Percentiles rank a stretch among this genome's conserved stretches.
These are phyloP conservation scores for Perkinsela sp. DNA, from an alignment of 208 protist species.

Conservation along the genomic window DNA sequence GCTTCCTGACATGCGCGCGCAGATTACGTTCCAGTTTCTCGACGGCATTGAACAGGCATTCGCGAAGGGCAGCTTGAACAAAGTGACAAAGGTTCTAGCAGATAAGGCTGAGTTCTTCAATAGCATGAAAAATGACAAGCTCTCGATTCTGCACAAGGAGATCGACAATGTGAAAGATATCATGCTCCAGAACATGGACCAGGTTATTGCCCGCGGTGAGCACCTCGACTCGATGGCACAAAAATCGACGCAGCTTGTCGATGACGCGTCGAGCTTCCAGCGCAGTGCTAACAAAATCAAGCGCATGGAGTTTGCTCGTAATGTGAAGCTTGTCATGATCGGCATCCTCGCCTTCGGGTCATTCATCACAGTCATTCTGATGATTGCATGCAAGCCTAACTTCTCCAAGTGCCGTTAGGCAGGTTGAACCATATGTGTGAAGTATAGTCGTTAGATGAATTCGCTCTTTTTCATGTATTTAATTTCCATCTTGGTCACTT, in stretches of 20 bases:
- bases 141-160: conserved; percentile 46
- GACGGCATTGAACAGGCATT: conserved; percentile 50
- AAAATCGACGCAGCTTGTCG: conserved; percentile 36
- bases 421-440: not conserved
- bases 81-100: conserved; percentile 59
- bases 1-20: conserved; percentile 54
- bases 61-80: conserved; percentile 29
- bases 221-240: conserved; percentile 50
- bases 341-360: conserved; percentile 23
- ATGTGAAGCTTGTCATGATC: conserved; percentile 55
- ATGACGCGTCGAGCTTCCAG: conserved; percentile 52
- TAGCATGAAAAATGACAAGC: conserved; percentile 64
- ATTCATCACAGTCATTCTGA: conserved; percentile 41
- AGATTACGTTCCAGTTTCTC: conserved; percentile 56
- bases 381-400: conserved; percentile 53
- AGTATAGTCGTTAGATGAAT: too few relatives aligned
- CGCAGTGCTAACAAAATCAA: conserved; percentile 47
- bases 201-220: conserved; percentile 50
- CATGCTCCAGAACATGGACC: conserved; percentile 75
- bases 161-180: conserved; percentile 64
- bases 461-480: too few relatives aligned
- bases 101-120: conserved; percentile 76
- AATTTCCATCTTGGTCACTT: too few relatives aligned
- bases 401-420: conserved; percentile 28
- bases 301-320: conserved; percentile 57